Evolutionary conservation across 2,329 filamentous ascomycete genomes (phyloP), one percentile per base, ranked within the genome.

Genomic region (Fusarium sp.): DNA sequence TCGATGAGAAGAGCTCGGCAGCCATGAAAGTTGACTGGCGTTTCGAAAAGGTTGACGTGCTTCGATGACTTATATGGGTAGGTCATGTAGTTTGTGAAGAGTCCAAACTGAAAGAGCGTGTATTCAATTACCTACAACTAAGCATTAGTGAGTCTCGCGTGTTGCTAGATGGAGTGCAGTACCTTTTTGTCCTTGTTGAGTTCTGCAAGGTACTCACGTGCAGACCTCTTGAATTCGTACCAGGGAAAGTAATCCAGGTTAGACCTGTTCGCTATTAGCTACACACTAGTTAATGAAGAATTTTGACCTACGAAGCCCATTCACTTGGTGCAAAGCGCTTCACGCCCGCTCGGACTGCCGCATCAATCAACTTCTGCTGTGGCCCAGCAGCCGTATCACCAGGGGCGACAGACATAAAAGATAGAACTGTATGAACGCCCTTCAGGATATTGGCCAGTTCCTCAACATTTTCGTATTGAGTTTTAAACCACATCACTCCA

Each of bases 301-400:
- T 4, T 10, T 16, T 42, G 1, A 63, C 76, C 78, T 65, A 86
- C 84, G 79, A 79, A 27, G 77, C 80, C 69, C 86, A 92, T 71
- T 93, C 91, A 39, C 87, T 88, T 2, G 89, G 88, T 18, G 91
- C 82, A 79, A 90, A 90, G 10, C 88, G 84, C 73, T 89, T 86
- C 10, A 92, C 88, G 3, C 88, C 88, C 7, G 88, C 89, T 11
- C 83, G 82, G 21, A 89, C 82, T 27, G 88, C 84, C 2, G 89
- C 90, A 45, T 90, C 85, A 37, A 91, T 85, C 58, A 91, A 80
- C 15, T 84, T 77, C 35, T 68, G 23, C 18, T 69, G 78, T 77
- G 37, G 82, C 72, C 2, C 74, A 71, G 10, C 74, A 74, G 9
- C 76, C 73, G 59, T 82, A 3, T 39, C 58, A 2, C 45, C 81